These are phyloP conservation scores for Prunus mume DNA, from an alignment of 306 rosid species.

Conservation along the genomic window DNA sequence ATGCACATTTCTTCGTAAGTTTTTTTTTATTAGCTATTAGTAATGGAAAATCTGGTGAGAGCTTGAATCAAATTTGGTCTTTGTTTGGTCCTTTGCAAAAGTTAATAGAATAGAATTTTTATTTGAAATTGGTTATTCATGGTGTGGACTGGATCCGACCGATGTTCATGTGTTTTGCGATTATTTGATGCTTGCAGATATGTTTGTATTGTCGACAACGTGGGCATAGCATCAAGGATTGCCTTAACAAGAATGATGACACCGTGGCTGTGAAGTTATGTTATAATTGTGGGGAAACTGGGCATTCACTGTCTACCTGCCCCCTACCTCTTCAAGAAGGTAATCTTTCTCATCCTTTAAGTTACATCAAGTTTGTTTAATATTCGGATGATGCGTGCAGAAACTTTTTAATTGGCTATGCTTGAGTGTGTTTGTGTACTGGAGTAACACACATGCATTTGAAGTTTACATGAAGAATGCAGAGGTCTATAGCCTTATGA, in stretches of 20 bases:
- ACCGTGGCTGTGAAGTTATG: constrained; percentile 49
- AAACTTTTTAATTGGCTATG: background rate
- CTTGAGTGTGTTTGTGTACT: background rate
- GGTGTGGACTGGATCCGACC: background rate
- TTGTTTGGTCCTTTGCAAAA: background rate
- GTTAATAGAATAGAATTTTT: background rate
- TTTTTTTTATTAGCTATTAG: background rate
- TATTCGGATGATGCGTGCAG: background rate
- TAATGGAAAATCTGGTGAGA: background rate
- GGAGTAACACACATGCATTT: background rate
- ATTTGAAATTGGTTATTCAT: background rate
- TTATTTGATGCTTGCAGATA: constrained; percentile 45
- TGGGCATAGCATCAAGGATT: constrained; percentile 82
- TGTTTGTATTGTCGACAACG: constrained; percentile 83
- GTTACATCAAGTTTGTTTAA: background rate
- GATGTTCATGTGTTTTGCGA: constrained; percentile 4
- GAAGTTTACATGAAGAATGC: constrained; percentile 3
- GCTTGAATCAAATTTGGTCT: background rate
- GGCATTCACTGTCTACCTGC: constrained; percentile 73
- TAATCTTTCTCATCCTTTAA: constrained; percentile 13
- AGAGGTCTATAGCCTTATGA: background rate
- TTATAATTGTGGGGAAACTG: constrained; percentile 82
- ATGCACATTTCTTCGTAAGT: background rate
- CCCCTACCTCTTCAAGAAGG: constrained; percentile 66
- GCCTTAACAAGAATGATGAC: constrained; percentile 53